Percentiles rank a stretch among this genome's conserved stretches.
phyloP scores from a whole-genome alignment of 371 early-diverging fungal species.

The Rhizopus microsporus region DNA sequence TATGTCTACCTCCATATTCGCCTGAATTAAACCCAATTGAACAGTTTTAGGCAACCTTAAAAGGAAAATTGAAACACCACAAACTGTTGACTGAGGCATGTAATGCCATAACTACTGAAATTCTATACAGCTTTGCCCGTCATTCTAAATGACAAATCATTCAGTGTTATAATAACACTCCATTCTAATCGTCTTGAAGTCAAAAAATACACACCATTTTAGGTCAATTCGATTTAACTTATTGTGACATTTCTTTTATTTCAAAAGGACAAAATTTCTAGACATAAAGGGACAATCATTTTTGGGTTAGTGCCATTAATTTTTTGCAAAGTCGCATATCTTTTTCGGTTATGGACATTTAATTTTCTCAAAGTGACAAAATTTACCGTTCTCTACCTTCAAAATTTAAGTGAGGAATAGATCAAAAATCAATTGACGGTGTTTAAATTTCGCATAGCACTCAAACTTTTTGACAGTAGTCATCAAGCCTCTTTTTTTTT shows the following conservation, averaged over 20 bases:
- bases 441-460: too few relatives aligned
- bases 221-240: slow-evolving; percentile 20
- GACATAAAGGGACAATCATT: too few relatives aligned
- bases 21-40: slow-evolving; percentile 24
- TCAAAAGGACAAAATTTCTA: too few relatives aligned
- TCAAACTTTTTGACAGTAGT: too few relatives aligned
- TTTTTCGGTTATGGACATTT: too few relatives aligned
- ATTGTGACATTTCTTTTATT: too few relatives aligned
- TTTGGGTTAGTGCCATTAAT: too few relatives aligned
- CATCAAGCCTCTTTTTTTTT: neutral
- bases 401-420: neutral
- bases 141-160: slow-evolving; percentile 18
- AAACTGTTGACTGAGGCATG: slow-evolving; percentile 18
- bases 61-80: slow-evolving; percentile 19
- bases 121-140: slow-evolving; percentile 12
- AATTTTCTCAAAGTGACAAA: slow-evolving; percentile 11
- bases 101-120: slow-evolving; percentile 12
- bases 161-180: slow-evolving; percentile 20
- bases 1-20: slow-evolving; percentile 22
- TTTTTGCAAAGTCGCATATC: too few relatives aligned
- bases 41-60: slow-evolving; percentile 18
- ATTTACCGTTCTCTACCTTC: slow-evolving; percentile 12
- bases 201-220: slow-evolving; percentile 15
- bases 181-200: slow-evolving; percentile 20
- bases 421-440: too few relatives aligned